phyloP scores from a whole-genome alignment of 1,284 basidiomycete species.

The Naganishia albida region DNA sequence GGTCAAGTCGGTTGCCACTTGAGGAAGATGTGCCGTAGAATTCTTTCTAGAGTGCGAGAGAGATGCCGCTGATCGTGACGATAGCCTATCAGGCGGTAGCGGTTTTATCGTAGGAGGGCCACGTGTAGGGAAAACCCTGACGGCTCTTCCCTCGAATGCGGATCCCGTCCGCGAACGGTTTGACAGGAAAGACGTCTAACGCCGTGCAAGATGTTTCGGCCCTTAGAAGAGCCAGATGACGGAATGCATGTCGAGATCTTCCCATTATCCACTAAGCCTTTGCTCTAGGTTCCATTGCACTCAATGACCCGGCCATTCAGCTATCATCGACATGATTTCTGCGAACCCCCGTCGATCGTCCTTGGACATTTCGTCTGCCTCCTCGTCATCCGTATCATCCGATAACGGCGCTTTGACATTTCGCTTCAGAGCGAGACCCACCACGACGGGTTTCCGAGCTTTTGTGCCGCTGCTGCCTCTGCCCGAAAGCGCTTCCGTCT shows the following conservation, averaged over 20 bases:
- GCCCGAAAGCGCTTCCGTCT: conserved; percentile 43
- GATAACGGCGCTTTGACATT: background rate
- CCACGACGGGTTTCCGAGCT: conserved; percentile 45
- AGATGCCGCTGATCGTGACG: conserved; percentile 37
- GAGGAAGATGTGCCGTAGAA: conserved; percentile 35
- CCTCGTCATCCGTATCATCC: conserved; percentile 34
- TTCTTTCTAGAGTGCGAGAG: conserved; percentile 40
- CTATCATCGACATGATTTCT: conserved; percentile 67
- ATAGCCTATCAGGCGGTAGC: conserved; percentile 35
- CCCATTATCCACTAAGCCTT: background rate
- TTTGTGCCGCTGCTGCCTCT: conserved; percentile 9
- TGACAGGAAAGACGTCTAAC: conserved; percentile 75
- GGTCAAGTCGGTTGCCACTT: conserved; percentile 24
- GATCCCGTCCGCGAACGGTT: conserved; percentile 56
- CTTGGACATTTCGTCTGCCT: conserved; percentile 31
- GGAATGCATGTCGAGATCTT: background rate
- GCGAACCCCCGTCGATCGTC: conserved; percentile 60
- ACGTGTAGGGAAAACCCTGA: conserved; percentile 37
- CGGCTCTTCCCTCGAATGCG: conserved; percentile 38
- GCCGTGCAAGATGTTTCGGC: conserved; percentile 37
- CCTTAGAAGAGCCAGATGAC: too few species aligned
- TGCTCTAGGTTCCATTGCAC: background rate
- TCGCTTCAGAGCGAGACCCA: conserved; percentile 43
- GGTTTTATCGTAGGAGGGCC: conserved; percentile 33
- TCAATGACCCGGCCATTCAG: conserved; percentile 51